These are phyloP conservation scores for Atkinsonella texensis DNA, from an alignment of 2,329 filamentous ascomycete species.

Conservation along the genomic window DNA sequence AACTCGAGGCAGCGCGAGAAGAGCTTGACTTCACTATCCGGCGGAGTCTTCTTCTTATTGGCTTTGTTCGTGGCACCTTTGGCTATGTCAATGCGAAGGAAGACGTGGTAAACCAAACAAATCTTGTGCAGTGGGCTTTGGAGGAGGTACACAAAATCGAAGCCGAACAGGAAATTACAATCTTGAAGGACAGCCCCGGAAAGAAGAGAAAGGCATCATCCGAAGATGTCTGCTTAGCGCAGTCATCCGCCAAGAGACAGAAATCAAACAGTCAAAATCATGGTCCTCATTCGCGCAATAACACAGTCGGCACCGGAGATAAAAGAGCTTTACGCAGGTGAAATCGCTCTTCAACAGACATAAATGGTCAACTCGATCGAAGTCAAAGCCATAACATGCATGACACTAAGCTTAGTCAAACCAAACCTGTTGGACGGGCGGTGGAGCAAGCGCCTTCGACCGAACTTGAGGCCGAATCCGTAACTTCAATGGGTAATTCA, in stretches of 20 bases:
- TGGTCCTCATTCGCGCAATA: not conserved
- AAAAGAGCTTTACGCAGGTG: not conserved
- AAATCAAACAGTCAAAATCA: constrained; percentile 1
- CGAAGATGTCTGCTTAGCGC: not conserved
- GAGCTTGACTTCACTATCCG: not conserved
- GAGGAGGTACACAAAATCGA: constrained; percentile 15
- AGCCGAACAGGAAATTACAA: constrained; percentile 8
- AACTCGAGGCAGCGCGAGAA: not conserved
- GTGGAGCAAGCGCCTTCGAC: not conserved
- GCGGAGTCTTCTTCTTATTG: not conserved
- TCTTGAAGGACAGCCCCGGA: not conserved
- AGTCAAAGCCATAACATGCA: no score
- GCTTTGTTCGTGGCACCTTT: constrained; percentile 6
- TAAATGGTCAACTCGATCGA: no score
- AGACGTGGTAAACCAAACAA: constrained; percentile 9
- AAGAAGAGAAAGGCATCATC: not conserved
- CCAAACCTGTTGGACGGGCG: not conserved
- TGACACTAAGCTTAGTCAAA: constrained; percentile 3
- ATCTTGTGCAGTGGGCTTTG: constrained; percentile 15
- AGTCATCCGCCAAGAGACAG: not conserved
- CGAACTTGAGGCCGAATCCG: not conserved
- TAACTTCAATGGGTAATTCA: not conserved
- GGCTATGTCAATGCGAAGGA: constrained; percentile 6
- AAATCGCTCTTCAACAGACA: no score
- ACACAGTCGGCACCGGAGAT: not conserved